phyloP scores from a whole-genome alignment of 371 early-diverging fungal genomes.

The Saksenaea oblongispora region DNA sequence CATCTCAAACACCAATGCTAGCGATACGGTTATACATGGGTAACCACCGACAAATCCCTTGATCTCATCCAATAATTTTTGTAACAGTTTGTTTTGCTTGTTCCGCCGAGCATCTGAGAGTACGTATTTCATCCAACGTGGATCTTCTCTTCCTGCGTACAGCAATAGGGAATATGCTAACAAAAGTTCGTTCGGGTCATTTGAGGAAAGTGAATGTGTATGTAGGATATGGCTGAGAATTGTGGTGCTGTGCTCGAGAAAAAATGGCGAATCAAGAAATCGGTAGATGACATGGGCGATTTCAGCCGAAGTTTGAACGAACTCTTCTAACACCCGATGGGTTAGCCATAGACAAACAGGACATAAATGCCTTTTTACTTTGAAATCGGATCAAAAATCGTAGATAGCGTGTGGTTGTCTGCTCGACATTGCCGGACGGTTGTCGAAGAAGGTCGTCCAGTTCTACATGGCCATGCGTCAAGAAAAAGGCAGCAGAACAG shows the following conservation, averaged over 20 bases:
- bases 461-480: constrained; percentile 26
- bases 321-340: constrained; percentile 44
- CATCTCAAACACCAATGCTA: constrained; percentile 73
- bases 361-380: constrained; percentile 15
- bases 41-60: constrained; percentile 34
- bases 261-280: constrained; percentile 65
- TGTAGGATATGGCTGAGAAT: constrained; percentile 59
- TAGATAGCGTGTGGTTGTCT: constrained; percentile 40
- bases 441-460: constrained; percentile 49
- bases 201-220: constrained; percentile 39
- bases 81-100: constrained; percentile 50
- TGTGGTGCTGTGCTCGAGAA: constrained; percentile 58
- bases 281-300: constrained; percentile 62
- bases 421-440: constrained; percentile 39
- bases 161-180: constrained; percentile 51
- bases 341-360: not conserved
- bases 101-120: constrained; percentile 34
- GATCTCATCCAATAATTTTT: constrained; percentile 51
- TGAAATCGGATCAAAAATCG: constrained; percentile 43
- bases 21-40: constrained; percentile 40
- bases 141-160: constrained; percentile 44
- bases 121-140: constrained; percentile 32
- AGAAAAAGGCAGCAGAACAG: not conserved
- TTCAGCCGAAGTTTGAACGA: constrained; percentile 47
- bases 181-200: constrained; percentile 35